These are phyloP conservation scores for Thelephora terrestris DNA, from an alignment of 1,284 basidiomycete species.

Conservation along the genomic window DNA sequence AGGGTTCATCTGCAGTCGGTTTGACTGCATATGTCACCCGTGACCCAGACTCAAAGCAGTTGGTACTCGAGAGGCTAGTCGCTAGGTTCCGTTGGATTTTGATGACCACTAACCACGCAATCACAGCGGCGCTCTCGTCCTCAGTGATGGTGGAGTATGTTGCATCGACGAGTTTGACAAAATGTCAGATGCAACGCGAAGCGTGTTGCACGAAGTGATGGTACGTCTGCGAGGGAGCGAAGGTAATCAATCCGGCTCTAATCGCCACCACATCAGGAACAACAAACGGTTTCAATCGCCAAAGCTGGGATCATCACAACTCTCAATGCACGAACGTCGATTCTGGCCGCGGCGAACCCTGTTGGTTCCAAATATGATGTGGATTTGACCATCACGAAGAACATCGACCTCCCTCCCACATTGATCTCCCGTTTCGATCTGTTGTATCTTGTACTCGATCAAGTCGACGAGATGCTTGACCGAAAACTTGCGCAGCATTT, in stretches of 20 bases:
- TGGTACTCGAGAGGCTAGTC: constrained; percentile 83
- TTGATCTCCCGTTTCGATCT: constrained; percentile 97
- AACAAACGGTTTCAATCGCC: constrained; percentile 99
- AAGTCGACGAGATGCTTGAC: constrained; percentile 85
- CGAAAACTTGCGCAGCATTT: constrained; percentile 89
- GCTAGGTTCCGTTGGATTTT: constrained; percentile 9
- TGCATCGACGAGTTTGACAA: constrained; percentile 99
- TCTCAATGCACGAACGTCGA: constrained; percentile 93
- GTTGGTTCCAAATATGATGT: constrained; percentile 94
- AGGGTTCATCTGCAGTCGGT: constrained; percentile 97
- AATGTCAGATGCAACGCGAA: constrained; percentile 95
- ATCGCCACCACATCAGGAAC: constrained; percentile 52
- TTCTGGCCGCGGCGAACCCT: constrained; percentile 95
- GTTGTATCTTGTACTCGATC: constrained; percentile 95
- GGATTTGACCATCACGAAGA: constrained; percentile 76
- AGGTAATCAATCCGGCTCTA: neutral
- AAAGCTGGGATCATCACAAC: constrained; percentile 99
- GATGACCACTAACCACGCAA: neutral
- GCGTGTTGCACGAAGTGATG: constrained; percentile 99
- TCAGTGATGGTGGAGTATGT: constrained; percentile 96
- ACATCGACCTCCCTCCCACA: constrained; percentile 93
- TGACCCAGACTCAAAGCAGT: constrained; percentile 95
- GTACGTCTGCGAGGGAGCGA: constrained; percentile 33
- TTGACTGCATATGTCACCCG: constrained; percentile 96
- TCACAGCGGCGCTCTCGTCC: constrained; percentile 83